Conservation (phyloP, 148 eudicot species). For the Pharnaceum exiguum region DNA sequence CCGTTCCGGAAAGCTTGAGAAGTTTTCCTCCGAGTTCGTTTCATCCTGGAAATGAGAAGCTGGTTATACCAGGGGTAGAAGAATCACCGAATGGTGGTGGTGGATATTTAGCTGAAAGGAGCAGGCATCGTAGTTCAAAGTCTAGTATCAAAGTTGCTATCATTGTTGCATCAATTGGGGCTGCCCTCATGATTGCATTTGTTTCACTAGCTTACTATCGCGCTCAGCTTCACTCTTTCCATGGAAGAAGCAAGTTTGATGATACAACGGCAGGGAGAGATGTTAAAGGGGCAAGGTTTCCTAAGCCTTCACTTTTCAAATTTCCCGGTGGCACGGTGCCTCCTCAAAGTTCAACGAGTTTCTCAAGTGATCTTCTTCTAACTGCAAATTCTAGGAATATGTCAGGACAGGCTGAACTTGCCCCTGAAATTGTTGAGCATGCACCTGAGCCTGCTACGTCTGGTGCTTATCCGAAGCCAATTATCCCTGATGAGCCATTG, state of each 20-base stretch:
- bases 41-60: slow-evolving; percentile 67
- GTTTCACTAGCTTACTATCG: slow-evolving; percentile 74
- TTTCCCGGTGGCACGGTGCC: slow-evolving; percentile 51
- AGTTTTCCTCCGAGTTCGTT: slow-evolving; percentile 57
- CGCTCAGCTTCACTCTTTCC: slow-evolving; percentile 52
- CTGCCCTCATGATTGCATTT: slow-evolving; percentile 77
- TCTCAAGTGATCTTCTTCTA: slow-evolving; percentile 77
- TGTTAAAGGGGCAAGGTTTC: slow-evolving; percentile 49
- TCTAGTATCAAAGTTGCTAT: slow-evolving; percentile 61
- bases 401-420: slow-evolving; percentile 61
- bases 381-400: slow-evolving; percentile 68
- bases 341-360: slow-evolving; percentile 51
- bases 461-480: slow-evolving; percentile 33
- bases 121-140: slow-evolving; percentile 32
- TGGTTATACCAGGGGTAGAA: slow-evolving; percentile 23
- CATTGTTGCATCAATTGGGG: slow-evolving; percentile 69
- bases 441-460: slow-evolving; percentile 32
- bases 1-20: slow-evolving; percentile 56
- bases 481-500: slow-evolving; percentile 28
- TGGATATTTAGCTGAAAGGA: slow-evolving; percentile 8
- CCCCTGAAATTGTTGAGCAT: slow-evolving; percentile 49
- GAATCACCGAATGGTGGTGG: slow-evolving; percentile 21
- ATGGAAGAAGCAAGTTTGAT: slow-evolving; percentile 43
- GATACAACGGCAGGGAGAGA: slow-evolving; percentile 47
- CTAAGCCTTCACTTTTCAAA: slow-evolving; percentile 60